Evolutionary conservation across 2,329 filamentous ascomycete genomes (phyloP), one percentile per base, ranked within the genome.

Genomic region (Colletotrichum caudatum): DNA sequence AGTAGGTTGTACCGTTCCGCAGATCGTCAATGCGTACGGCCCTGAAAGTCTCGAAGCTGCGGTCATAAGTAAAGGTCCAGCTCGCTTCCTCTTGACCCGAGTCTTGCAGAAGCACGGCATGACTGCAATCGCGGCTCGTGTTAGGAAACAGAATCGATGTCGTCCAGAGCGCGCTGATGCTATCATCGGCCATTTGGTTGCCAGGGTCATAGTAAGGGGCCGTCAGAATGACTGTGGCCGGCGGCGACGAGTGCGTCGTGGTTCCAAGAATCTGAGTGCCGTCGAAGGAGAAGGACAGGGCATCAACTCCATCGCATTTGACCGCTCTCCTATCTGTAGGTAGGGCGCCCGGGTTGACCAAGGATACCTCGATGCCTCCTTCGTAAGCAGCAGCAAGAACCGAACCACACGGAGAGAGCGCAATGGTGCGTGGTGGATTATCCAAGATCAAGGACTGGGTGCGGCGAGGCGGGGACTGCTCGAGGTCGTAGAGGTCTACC

Each of bases 331-430:
- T 87, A 75, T 94, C 92, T 0, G 89, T 92, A 16, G 88, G 81
- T 37, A 91, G 77, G 35, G 89, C 90, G 64, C 86, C 88, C 2
- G 91, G 85, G 59, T 89, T 89, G 50, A 97, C 83, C 6, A 94
- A 93, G 37, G 93, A 91, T 0, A 97, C 93, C 80, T 97, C 94
- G 73, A 97, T 95, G n/a, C 93, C 93, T 66, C 93, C 93, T 77
- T 94, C 91, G 80, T 95, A 97, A 9, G 94, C 94, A 20, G 94
- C 92, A 33, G 94, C 94, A 57, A 97, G 82, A 18, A 97, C 93
- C 54, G 91, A 90, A 33, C 93, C 94, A 74, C 92, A 93, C 1
- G 94, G 93, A 0, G 94, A 95, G 39, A 97, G 83, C 20, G 93
- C 91, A 74, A 97, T 92, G 18, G 93, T 90, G 66, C 91, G 89